Evolutionary conservation across 2,329 filamentous ascomycete genomes (phyloP), one percentile per base, ranked within the genome.

Genomic region (Penicillium sp.): DNA sequence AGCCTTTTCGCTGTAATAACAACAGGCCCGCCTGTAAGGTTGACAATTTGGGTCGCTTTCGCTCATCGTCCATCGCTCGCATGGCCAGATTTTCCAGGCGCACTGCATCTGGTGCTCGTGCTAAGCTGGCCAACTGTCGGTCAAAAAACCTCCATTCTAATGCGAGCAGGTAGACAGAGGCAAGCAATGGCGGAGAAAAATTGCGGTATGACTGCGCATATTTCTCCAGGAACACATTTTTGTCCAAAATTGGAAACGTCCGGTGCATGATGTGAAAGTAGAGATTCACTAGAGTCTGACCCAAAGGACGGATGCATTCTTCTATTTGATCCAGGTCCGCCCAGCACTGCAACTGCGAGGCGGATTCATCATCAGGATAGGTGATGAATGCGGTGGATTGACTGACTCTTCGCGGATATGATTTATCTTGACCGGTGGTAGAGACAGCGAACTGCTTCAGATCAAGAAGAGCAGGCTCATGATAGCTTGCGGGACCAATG

Each of bases 1-100:
- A 61, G 11, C 76, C 70, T 23, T 77, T 77, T 53, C 74, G 57
- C 58, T 84, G 82, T 14, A 83, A 76, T 9, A 85, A 71, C 6
- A 85, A 64, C 0, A 85, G 70, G 1, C 81, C 82, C 2, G 82
- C 81, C 59, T 84, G 81, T 2, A 84, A 72, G 0, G 81, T 82
- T 0, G 81, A 81, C 22, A 85, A 71, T 53, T 82, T 84, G n/a
- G 41, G 41, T 15, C 41, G 79, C 33, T 35, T 35, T 6, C n/a
- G 15, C n/a, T 35, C 33, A 2, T 35, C 33, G 15, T 35, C 33
- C 33, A 35, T 35, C 15, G 33, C 33, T 35, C 33, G 33, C 33
- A 35, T 35, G 9, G 33, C 33, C 8, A 35, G 15, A 35, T 3
- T 35, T 15, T 35, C 33, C 33, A 35, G 33, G 7, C 5, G 6